These are phyloP conservation scores for Lactifluus hygrophoroides DNA, from an alignment of 768 basidiomycete species.

Conservation along the genomic window DNA sequence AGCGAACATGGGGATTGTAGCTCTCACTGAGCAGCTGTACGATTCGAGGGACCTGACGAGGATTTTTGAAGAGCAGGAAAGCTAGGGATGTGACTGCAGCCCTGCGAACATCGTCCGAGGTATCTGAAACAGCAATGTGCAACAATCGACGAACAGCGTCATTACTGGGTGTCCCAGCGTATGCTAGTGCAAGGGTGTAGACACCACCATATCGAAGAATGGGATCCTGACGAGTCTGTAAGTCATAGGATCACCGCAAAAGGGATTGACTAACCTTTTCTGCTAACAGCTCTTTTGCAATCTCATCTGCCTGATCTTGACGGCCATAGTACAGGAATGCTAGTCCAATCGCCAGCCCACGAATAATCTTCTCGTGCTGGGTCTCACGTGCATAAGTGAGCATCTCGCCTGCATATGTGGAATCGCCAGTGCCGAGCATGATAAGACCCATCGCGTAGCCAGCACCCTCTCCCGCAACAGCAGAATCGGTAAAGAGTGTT, in stretches of 20 bases:
- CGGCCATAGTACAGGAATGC: constrained; percentile 89
- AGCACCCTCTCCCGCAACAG: constrained; percentile 90
- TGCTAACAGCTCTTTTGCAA: constrained; percentile 63
- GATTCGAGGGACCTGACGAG: constrained; percentile 90
- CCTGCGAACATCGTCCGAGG: constrained; percentile 92
- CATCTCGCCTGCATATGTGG: constrained; percentile 85
- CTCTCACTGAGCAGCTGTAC: constrained; percentile 96
- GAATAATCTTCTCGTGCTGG: constrained; percentile 98
- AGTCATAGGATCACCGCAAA: neutral
- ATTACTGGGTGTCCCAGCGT: constrained; percentile 94
- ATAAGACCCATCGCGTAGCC: constrained; percentile 97
- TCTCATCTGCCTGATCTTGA: constrained; percentile 87
- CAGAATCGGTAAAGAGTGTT: constrained; percentile 87
- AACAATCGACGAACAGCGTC: constrained; percentile 84
- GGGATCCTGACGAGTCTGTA: constrained; percentile 57
- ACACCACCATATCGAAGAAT: constrained; percentile 97
- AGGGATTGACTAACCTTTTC: constrained; percentile 65
- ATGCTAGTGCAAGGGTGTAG: constrained; percentile 92
- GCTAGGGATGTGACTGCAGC: constrained; percentile 95
- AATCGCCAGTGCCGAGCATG: constrained; percentile 90
- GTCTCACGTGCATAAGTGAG: constrained; percentile 93
- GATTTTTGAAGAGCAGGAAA: constrained; percentile 95
- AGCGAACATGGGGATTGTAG: constrained; percentile 97
- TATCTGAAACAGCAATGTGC: constrained; percentile 97
- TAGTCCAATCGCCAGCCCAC: constrained; percentile 86